Evolutionary conservation across 1,139 yeast species (phyloP), one percentile per base, ranked within the genome.

Genomic region (Zygosaccharomyces sapae): DNA sequence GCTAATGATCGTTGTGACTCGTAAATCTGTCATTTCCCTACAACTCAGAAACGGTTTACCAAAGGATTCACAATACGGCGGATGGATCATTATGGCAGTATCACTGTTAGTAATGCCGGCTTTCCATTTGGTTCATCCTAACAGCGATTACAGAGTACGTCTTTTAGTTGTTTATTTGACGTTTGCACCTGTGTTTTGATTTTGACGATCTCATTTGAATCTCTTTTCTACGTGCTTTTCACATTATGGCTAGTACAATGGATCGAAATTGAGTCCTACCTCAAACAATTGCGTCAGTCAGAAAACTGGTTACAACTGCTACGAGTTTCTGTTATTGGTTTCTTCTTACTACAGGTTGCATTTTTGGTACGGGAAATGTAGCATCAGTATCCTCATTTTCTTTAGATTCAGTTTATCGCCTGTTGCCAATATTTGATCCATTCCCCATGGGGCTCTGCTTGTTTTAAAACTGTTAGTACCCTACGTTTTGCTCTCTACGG

Each of bases 351-450:
- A 43, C 98, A 94, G 67, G 76, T 89, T 53, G 96, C 97, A 1
- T 94, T 94, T 92, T 94, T 59, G 98, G 98, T 5, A 90, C 96
- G 0, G 99, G 99, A 44, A 94, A 94, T 61, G 82, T 94, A 49
- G 87, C 97, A 1, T 88, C 97, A 3, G 86, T 94, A 51, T 90
- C 97, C 3, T 81, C 97, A 2, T 94, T 94, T 66, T 88, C 97
- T 1, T 73, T 94, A 55, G 98, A 94, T 62, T 86, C 97, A 0
- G 98, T 94, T 4, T 85, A 83, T 65, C 75, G 98, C 49, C 73
- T 94, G 58, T 69, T 92, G 38, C 97, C 98, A 1, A 80, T 94
- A 4, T 94, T 94, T 67, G 96, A 88, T 62, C 99, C 99, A 4
- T 90, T 94, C 70, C 77, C 96, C 38, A 90, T 90, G 97, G 97